Base-by-base conservation (phyloP, 352 stramenopile genomes). In the Phytophthora aleatoria region DNA sequence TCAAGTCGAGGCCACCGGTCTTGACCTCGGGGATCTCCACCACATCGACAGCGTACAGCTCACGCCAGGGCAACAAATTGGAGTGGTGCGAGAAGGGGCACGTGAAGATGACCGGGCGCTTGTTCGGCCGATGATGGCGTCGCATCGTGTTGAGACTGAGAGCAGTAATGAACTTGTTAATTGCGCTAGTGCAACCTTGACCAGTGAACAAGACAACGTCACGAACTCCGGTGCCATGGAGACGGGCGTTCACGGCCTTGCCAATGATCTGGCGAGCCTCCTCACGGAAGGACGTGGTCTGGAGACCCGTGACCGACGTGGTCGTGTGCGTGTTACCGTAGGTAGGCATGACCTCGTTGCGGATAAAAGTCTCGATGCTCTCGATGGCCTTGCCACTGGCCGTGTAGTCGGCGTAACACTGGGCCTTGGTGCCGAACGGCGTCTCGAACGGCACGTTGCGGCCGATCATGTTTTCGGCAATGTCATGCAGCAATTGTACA, bases 251-350 rank as follows among this genome's bases (percentile, higher is more conserved):
- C 20, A 93, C 90, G 2, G 70, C 83, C 63, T 99, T 86, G 3
- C 77, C 88, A 38, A 99, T 86, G 68, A 98, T 98, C 64, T 98
- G 89, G 48, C 97, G 78, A 26, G 96, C 94, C 68, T 99, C 97
- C 43, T 96, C 78, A 3, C 96, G 90, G 75, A 99, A 99, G 11
- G 90, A 97, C 12, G 95, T 99, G n/a, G 83, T 97, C 61, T 91
- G 83, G 12, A 87, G 58, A 3, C 84, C 84, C 16, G 81, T 91
- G 42, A 88, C 73, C 1, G 84, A 96, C 1, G 85, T 91, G 31
- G 84, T 95, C 10, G 97, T 99, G 79, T 99, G 97, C 11, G 97
- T 99, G 71, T 99, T 99, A 36, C 94, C 96, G 71, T 99, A 99
- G 16, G 97, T 86, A 1, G 96, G 96, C 58, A 98, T 74, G 31